A percentile compares a stretch with the other conserved stretches of the same genome.
Evolutionary conservation across 2,329 filamentous ascomycete genomes (phyloP).

Genomic region (Xylariales sp.): DNA sequence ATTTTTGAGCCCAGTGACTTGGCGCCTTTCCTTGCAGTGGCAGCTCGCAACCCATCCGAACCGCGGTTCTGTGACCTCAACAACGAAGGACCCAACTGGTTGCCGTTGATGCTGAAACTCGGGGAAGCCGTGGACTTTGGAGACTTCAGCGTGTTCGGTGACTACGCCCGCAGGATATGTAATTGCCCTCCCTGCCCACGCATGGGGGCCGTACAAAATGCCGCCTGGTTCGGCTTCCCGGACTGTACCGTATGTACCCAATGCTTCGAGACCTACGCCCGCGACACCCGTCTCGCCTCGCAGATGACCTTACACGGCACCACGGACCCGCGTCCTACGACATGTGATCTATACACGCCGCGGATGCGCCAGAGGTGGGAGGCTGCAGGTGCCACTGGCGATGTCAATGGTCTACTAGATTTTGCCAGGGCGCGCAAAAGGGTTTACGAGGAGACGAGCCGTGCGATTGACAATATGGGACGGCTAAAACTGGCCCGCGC

Average conservation of each 20-base stretch:
- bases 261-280: constrained; percentile 3
- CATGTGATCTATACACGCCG: constrained; percentile 2
- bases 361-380: constrained; percentile 2
- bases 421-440: background rate
- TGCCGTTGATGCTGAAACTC: constrained; percentile 1
- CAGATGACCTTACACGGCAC: background rate
- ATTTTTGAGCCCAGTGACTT: constrained; percentile 3
- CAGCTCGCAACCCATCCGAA: background rate
- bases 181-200: background rate
- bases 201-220: background rate
- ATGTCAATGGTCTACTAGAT: constrained; percentile 1
- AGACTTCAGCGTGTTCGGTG: constrained; percentile 2
- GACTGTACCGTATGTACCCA: constrained; percentile 4
- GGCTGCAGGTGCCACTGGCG: background rate
- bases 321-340: background rate
- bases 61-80: background rate
- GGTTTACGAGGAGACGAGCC: background rate
- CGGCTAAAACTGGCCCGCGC: background rate
- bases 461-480: background rate
- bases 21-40: constrained; percentile 2
- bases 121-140: constrained; percentile 4
- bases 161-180: background rate
- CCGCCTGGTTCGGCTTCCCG: background rate
- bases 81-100: background rate
- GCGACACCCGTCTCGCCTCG: background rate